phyloP scores from a whole-genome alignment of 805 yeast genomes.

The Candida endomychidarum region DNA sequence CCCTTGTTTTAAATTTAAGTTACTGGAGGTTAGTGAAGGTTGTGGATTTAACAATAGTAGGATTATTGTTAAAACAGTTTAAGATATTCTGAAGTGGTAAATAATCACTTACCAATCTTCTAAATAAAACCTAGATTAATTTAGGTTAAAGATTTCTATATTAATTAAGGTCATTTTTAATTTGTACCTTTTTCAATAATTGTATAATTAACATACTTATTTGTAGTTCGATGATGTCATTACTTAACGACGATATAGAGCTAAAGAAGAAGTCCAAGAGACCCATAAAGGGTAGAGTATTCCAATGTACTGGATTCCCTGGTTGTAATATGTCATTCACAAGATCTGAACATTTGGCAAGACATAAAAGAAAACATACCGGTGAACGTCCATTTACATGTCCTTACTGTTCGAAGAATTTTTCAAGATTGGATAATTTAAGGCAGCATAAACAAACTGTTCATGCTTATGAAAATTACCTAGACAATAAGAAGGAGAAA shows the following conservation, averaged over 20 bases:
- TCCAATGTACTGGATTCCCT: constrained; percentile 83
- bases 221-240: constrained; percentile 5
- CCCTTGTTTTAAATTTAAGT: constrained; percentile 1
- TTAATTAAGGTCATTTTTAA: too few relatives aligned
- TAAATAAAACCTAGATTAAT: too few relatives aligned
- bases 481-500: constrained; percentile 16
- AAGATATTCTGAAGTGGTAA: not conserved
- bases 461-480: constrained; percentile 41
- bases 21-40: not conserved
- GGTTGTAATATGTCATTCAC: constrained; percentile 89
- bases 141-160: too few relatives aligned
- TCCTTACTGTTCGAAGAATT: constrained; percentile 74
- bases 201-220: too few relatives aligned
- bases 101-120: not conserved
- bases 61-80: not conserved
- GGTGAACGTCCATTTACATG: constrained; percentile 94
- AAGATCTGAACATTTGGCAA: constrained; percentile 86
- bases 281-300: constrained; percentile 57
- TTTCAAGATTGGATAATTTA: constrained; percentile 81
- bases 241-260: constrained; percentile 6
- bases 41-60: not conserved
- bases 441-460: constrained; percentile 88
- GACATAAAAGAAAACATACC: constrained; percentile 91
- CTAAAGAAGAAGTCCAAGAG: constrained; percentile 28
- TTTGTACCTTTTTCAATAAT: too few relatives aligned